Percentiles rank a stretch among this genome's conserved stretches.
phyloP scores from a whole-genome alignment of 164 flowering plant genomes.

The Pachysandra terminalis region DNA sequence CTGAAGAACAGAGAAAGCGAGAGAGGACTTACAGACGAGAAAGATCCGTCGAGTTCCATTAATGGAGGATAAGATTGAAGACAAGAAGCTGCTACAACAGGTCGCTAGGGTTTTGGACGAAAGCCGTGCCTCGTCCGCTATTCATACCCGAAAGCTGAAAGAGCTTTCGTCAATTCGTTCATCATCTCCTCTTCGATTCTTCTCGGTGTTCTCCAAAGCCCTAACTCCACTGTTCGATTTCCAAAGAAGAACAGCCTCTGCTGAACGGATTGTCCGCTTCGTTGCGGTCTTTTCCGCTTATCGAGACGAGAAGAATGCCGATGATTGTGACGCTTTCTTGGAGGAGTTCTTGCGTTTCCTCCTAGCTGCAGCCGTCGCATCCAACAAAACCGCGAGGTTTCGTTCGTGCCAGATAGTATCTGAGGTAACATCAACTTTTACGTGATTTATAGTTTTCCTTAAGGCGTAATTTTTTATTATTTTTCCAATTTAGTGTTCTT shows the following conservation, averaged over 20 bases:
- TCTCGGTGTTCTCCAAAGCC: slow-evolving; percentile 54
- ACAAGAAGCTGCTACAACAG: slow-evolving; percentile 23
- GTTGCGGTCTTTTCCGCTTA: slow-evolving; percentile 49
- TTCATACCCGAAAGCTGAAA: slow-evolving; percentile 77
- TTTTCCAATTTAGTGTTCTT: neutral
- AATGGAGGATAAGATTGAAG: slow-evolving; percentile 11
- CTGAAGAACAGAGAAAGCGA: neutral
- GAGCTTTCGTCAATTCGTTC: slow-evolving; percentile 62
- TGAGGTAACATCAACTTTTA: slow-evolving; percentile 43
- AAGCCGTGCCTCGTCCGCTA: slow-evolving; percentile 53
- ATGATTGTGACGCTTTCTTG: slow-evolving; percentile 42
- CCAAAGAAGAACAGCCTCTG: slow-evolving; percentile 48
- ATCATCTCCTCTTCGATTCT: slow-evolving; percentile 35
- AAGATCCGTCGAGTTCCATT: neutral
- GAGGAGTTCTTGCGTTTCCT: slow-evolving; percentile 61
- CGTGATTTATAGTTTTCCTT: too few species aligned
- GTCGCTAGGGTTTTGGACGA: slow-evolving; percentile 69
- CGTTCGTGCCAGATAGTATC: slow-evolving; percentile 88
- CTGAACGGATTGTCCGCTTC: slow-evolving; percentile 71
- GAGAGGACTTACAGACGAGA: slow-evolving; percentile 2
- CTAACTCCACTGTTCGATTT: slow-evolving; percentile 63
- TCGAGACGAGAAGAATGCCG: slow-evolving; percentile 21
- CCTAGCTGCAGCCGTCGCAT: slow-evolving; percentile 39
- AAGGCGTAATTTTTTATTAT: too few species aligned
- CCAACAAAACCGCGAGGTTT: slow-evolving; percentile 60